Evolutionary conservation across 768 basidiomycete genomes (phyloP).

Genomic region (Macrocybe gigantea): DNA sequence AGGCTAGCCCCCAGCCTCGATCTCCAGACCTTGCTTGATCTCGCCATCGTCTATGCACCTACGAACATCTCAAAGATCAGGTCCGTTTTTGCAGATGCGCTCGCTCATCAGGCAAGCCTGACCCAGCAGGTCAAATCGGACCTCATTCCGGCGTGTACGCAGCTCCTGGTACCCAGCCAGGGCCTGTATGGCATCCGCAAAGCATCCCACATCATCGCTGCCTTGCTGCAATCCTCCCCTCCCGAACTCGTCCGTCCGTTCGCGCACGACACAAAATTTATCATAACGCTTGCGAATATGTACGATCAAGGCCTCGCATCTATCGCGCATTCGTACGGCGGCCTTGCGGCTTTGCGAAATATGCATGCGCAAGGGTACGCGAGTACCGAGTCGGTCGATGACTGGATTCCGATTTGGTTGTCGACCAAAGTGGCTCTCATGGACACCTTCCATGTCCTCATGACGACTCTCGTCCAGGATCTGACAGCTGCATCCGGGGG

Average conservation of each 20-base stretch:
- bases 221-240: slow-evolving; percentile 48
- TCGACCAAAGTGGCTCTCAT: slow-evolving; percentile 69
- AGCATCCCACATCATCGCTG: slow-evolving; percentile 47
- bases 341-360: slow-evolving; percentile 27
- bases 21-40: slow-evolving; percentile 52
- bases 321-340: slow-evolving; percentile 59
- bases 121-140: slow-evolving; percentile 31
- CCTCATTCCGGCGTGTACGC: slow-evolving; percentile 52
- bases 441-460: slow-evolving; percentile 60
- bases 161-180: slow-evolving; percentile 37
- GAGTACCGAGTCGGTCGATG: slow-evolving; percentile 32
- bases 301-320: slow-evolving; percentile 55
- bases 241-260: slow-evolving; percentile 46
- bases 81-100: slow-evolving; percentile 35
- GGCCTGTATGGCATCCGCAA: slow-evolving; percentile 66
- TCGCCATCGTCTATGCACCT: slow-evolving; percentile 50
- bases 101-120: slow-evolving; percentile 25
- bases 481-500: slow-evolving; percentile 37
- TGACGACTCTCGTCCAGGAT: slow-evolving; percentile 43
- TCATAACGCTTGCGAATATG: slow-evolving; percentile 48
- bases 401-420: slow-evolving; percentile 71
- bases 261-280: slow-evolving; percentile 42
- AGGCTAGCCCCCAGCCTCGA: slow-evolving; percentile 44
- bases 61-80: slow-evolving; percentile 38
- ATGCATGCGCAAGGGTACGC: slow-evolving; percentile 7